Conservation (phyloP, 2,329 filamentous ascomycete genomes). For the Xylariaceae sp. region DNA sequence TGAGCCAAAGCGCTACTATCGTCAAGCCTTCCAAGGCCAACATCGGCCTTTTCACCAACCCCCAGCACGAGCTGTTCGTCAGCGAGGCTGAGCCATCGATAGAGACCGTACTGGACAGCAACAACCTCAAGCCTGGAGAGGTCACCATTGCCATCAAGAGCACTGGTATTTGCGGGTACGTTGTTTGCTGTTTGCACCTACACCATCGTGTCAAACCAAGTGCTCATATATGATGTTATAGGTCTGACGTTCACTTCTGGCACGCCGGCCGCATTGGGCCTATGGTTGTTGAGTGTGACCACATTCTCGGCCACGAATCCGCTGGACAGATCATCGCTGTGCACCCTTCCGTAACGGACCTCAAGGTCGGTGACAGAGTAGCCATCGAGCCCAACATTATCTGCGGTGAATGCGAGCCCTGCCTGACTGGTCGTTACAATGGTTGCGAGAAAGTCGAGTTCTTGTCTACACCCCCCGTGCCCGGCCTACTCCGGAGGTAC, state of each 20-base stretch:
- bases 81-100: constrained; percentile 69
- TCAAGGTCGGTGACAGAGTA: constrained; percentile 83
- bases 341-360: constrained; percentile 69
- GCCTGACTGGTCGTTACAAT: constrained; percentile 89
- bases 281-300: constrained; percentile 84
- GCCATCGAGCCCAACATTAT: constrained; percentile 93
- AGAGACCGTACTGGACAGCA: constrained; percentile 64
- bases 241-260: constrained; percentile 96
- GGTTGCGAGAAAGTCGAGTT: constrained; percentile 83
- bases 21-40: constrained; percentile 65
- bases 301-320: constrained; percentile 93
- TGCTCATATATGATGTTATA: constrained; percentile 33
- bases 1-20: constrained; percentile 31
- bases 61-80: constrained; percentile 86
- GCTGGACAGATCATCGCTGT: constrained; percentile 77
- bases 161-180: constrained; percentile 90
- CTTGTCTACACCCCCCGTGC: constrained; percentile 83
- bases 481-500: constrained; percentile 82
- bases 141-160: constrained; percentile 86
- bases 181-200: constrained; percentile 10
- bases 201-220: neutral
- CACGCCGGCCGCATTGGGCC: constrained; percentile 90
- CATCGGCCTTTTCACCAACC: constrained; percentile 95
- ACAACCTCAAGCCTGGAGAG: constrained; percentile 70
- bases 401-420: constrained; percentile 85